These are phyloP conservation scores for Trichosporon ovoides DNA, from an alignment of 1,284 basidiomycete genomes.

Conservation along the genomic window DNA sequence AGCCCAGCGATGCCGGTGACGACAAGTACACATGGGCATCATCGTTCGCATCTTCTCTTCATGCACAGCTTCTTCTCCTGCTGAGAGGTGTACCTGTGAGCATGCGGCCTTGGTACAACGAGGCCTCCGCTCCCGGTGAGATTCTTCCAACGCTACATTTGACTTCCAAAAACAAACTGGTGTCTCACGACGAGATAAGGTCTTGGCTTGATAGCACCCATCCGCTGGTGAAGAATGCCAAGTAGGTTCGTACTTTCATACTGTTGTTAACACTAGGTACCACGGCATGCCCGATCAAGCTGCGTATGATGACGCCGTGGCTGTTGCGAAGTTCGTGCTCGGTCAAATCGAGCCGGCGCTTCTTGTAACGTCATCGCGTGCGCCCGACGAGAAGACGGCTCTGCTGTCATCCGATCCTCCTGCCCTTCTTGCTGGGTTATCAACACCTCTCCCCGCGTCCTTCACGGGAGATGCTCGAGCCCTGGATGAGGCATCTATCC, in stretches of 20 bases:
- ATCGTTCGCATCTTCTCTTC: conserved; percentile 28
- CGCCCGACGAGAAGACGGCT: conserved; percentile 11
- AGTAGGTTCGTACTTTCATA: not conserved
- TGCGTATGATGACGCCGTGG: conserved; percentile 37
- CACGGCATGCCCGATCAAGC: conserved; percentile 36
- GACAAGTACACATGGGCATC: conserved; percentile 33
- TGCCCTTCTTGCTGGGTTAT: conserved; percentile 34
- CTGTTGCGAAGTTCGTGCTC: conserved; percentile 35
- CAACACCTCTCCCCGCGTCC: conserved; percentile 39
- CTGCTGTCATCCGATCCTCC: conserved; percentile 32
- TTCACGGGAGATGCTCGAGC: conserved; percentile 37
- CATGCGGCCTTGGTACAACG: conserved; percentile 37
- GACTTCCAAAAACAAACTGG: conserved; percentile 25
- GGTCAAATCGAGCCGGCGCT: conserved; percentile 32
- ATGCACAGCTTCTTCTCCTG: conserved; percentile 41
- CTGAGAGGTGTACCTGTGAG: conserved; percentile 29
- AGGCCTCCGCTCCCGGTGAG: conserved; percentile 33
- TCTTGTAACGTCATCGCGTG: conserved; percentile 16
- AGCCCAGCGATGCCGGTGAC: conserved; percentile 15
- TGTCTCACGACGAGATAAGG: conserved; percentile 33
- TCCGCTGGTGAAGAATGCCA: not conserved
- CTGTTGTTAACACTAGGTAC: conserved; percentile 18
- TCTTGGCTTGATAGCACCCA: conserved; percentile 35
- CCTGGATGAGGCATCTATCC: conserved; percentile 22
- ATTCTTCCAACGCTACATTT: conserved; percentile 34